Conservation (phyloP, 768 basidiomycete species). For the Cytidiella melzeri region DNA sequence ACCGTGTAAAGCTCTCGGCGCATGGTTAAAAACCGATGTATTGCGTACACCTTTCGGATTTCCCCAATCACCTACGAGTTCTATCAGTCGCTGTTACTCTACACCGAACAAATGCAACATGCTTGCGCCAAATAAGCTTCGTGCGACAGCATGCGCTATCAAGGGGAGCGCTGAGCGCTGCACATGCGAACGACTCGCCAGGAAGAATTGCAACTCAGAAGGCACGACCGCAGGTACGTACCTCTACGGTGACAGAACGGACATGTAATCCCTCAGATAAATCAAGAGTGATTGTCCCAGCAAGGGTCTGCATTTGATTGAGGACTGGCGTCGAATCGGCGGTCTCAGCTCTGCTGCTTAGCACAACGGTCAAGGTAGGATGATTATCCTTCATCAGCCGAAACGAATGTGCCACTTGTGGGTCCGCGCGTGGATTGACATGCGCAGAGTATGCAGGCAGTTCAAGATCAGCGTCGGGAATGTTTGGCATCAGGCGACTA, state of each 20-base stretch:
- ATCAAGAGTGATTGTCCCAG: not conserved
- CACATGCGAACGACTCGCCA: too few relatives aligned
- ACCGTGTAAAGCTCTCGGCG: slow-evolving; percentile 2
- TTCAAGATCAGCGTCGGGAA: not conserved
- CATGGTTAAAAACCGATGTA: slow-evolving; percentile 4
- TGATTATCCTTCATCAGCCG: not conserved
- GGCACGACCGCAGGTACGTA: too few relatives aligned
- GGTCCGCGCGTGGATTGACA: not conserved
- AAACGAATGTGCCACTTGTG: slow-evolving; percentile 4
- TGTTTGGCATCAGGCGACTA: too few relatives aligned
- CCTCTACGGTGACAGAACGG: slow-evolving; percentile 2
- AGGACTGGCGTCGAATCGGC: not conserved
- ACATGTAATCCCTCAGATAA: not conserved
- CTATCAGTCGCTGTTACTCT: too few relatives aligned
- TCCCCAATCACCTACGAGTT: slow-evolving; percentile 8
- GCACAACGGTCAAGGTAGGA: not conserved
- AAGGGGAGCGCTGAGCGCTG: too few relatives aligned
- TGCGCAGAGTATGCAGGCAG: not conserved
- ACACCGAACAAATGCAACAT: too few relatives aligned
- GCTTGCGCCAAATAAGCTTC: too few relatives aligned
- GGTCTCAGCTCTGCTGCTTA: not conserved
- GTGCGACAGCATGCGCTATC: too few relatives aligned
- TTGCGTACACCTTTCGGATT: not conserved
- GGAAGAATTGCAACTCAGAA: too few relatives aligned
- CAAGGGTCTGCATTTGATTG: not conserved